Evolutionary conservation across 495 filamentous ascomycete species (phyloP).

Genomic region (Annulohypoxylon nitens): DNA sequence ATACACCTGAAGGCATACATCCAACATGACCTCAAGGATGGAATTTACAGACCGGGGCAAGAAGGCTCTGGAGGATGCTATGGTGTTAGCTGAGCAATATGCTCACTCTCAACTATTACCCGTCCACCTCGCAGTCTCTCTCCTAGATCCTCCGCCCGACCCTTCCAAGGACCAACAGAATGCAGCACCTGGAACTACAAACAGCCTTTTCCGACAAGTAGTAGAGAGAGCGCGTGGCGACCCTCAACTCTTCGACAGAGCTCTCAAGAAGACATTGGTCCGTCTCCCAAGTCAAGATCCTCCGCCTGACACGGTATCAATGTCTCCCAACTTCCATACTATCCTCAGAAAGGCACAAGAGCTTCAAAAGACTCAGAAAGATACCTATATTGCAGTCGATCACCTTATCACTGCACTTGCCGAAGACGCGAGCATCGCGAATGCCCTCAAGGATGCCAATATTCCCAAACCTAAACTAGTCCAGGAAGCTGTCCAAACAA

Average conservation of each 20-base stretch:
- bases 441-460: constrained; percentile 83
- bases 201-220: constrained; percentile 91
- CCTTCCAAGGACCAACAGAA: constrained; percentile 81
- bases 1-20: constrained; percentile 14
- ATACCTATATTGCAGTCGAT: constrained; percentile 92
- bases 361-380: constrained; percentile 95
- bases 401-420: constrained; percentile 87
- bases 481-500: constrained; percentile 86
- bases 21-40: constrained; percentile 69
- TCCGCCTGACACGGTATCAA: constrained; percentile 85
- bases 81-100: constrained; percentile 85
- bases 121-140: constrained; percentile 86
- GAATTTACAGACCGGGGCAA: constrained; percentile 94
- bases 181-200: constrained; percentile 68
- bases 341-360: constrained; percentile 86
- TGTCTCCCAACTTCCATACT: constrained; percentile 83
- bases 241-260: constrained; percentile 84
- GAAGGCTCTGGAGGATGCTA: constrained; percentile 87
- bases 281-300: constrained; percentile 94
- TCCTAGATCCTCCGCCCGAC: constrained; percentile 86
- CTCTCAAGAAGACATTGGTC: constrained; percentile 91
- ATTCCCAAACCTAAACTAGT: constrained; percentile 92
- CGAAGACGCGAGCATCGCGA: constrained; percentile 81
- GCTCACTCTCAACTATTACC: constrained; percentile 90
- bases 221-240: constrained; percentile 95